These are phyloP conservation scores for Scleroderma citrinum DNA, from an alignment of 768 basidiomycete species.

Conservation along the genomic window DNA sequence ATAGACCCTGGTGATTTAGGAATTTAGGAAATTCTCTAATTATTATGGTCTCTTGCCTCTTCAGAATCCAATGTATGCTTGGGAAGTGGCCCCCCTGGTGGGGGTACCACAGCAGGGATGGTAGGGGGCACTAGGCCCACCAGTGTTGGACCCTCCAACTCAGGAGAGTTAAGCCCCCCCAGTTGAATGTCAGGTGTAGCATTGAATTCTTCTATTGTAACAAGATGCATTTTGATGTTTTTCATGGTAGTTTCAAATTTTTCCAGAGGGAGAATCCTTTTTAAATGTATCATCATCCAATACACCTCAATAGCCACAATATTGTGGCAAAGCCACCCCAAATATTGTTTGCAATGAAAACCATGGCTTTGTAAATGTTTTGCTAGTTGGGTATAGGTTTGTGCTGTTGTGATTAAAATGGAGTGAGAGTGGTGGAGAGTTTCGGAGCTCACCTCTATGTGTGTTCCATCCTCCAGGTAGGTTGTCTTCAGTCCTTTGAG, in stretches of 20 bases:
- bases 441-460: neutral
- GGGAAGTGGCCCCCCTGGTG: neutral
- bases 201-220: neutral
- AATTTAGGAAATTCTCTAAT: neutral
- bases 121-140: neutral
- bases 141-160: neutral
- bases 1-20: too few species aligned
- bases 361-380: neutral
- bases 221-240: neutral
- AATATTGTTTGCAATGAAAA: neutral
- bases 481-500: neutral
- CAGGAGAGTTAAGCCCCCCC: neutral
- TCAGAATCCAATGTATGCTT: neutral
- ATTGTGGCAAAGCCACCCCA: neutral
- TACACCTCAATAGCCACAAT: neutral
- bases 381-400: neutral
- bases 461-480: slow-evolving; percentile 3
- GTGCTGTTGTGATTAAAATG: neutral
- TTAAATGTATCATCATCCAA: neutral
- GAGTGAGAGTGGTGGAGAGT: too few species aligned
- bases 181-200: neutral
- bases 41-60: neutral
- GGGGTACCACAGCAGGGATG: neutral
- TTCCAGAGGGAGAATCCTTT: neutral
- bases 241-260: slow-evolving; percentile 1